phyloP scores from a whole-genome alignment of 108 stramenopile genomes.

The Fragilaria crotonensis region DNA sequence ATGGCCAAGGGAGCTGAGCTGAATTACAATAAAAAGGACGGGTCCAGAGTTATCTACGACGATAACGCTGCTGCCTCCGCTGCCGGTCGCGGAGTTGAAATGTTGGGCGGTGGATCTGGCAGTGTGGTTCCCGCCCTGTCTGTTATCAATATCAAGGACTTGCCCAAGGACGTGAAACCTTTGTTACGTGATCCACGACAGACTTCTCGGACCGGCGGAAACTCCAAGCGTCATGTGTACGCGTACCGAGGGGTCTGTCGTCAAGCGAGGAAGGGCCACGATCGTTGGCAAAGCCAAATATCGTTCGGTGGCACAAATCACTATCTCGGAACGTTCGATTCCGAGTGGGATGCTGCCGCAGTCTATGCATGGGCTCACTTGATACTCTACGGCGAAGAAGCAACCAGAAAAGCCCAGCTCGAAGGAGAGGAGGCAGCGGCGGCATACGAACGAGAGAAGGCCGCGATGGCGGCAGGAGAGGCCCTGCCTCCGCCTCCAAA shows the following conservation, averaged over 20 bases:
- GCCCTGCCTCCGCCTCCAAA: constrained; percentile 44
- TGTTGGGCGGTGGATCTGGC: constrained; percentile 13
- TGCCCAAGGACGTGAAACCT: constrained; percentile 73
- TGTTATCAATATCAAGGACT: constrained; percentile 31
- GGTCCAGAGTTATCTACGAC: constrained; percentile 56
- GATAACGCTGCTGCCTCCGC: constrained; percentile 34
- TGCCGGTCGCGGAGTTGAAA: constrained; percentile 11
- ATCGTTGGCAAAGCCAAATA: constrained; percentile 88
- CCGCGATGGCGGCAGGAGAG: constrained; percentile 69
- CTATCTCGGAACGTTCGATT: constrained; percentile 86
- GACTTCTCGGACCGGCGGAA: constrained; percentile 77
- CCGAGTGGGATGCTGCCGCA: constrained; percentile 88
- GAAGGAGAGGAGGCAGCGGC: constrained; percentile 88
- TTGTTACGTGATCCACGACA: constrained; percentile 79
- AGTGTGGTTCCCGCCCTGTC: constrained; percentile 36
- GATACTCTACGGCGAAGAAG: constrained; percentile 83
- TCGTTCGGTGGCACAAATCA: constrained; percentile 81
- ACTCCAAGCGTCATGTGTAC: constrained; percentile 82
- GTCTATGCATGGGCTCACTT: constrained; percentile 84
- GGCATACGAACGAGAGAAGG: constrained; percentile 71
- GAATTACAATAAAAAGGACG: constrained; percentile 57
- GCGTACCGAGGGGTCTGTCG: constrained; percentile 86
- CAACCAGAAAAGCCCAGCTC: constrained; percentile 70
- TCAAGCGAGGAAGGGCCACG: constrained; percentile 83
- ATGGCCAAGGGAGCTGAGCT: constrained; percentile 29